Evolutionary conservation across 2,329 filamentous ascomycete genomes (phyloP), one percentile per base, ranked within the genome.

Genomic region (Cadophora gregata): DNA sequence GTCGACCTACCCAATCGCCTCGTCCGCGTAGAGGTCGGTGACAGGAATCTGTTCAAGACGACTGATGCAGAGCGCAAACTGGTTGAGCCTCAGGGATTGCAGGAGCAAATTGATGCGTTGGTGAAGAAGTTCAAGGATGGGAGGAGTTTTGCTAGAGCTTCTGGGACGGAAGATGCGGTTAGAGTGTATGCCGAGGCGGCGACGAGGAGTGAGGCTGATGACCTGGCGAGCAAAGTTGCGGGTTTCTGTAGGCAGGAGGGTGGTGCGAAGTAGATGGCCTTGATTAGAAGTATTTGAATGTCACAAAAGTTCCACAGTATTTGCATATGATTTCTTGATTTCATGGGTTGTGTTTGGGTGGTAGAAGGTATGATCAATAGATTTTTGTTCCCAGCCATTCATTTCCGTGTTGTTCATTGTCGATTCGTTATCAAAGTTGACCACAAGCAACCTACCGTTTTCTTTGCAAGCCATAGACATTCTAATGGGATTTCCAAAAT

Each of bases 121-220:
- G 94, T 97, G 68, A 90, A 90, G 76, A 97, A 97, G 79, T 97
- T 97, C 81, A 92, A 92, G 75, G 91, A 92, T 74, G 96, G 93
- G 2, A 88, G 96, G 71, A 90, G 92, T 59, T 99, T 99, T 79
- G 96, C 93, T 8, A 90, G 96, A 74, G 93, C 96, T 45, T 96
- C 91, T 71, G 96, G 96, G 33, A 99, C 96, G 0, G 96, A 99
- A 80, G 96, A 99, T 79, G 95, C 93, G 2, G 94, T 97, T 74
- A 88, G 96, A 69, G 94, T 99, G 24, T 99, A 99, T 77, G 95
- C 95, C 8, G 96, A 99, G 81, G 96, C 96, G 4, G 92, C 92
- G 45, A 96, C 92, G 56, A 88, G 92, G 70, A 91, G 89, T 19
- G 95, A 98, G 80, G 93, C 94, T 0, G 94, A 97, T 75, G 93